These are phyloP conservation scores for Rhodotorula sp. DNA, from an alignment of 1,284 basidiomycete species.

Conservation along the genomic window DNA sequence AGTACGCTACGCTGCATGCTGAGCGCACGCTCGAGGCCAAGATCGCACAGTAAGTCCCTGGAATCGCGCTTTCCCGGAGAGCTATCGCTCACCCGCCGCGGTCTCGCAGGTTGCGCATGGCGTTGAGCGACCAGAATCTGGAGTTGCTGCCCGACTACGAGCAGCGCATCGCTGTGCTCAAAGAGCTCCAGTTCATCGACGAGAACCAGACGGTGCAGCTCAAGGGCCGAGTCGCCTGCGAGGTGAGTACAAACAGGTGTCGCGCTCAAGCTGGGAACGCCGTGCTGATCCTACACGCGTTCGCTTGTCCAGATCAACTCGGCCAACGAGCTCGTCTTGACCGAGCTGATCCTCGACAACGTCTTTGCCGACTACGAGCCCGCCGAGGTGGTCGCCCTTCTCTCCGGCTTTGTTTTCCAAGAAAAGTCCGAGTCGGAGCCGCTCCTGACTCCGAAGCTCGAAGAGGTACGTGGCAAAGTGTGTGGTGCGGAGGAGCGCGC, in stretches of 20 bases:
- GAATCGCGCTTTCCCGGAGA: background rate
- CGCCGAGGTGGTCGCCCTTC: slow-evolving; percentile 93
- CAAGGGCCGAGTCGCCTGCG: slow-evolving; percentile 97
- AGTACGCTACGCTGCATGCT: slow-evolving; percentile 74
- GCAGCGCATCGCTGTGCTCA: slow-evolving; percentile 84
- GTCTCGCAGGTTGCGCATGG: slow-evolving; percentile 60
- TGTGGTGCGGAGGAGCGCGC: background rate
- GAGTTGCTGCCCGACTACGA: slow-evolving; percentile 97
- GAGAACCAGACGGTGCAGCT: slow-evolving; percentile 89
- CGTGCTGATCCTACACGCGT: background rate
- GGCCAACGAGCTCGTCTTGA: slow-evolving; percentile 89
- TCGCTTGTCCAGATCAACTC: slow-evolving; percentile 76
- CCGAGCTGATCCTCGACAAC: slow-evolving; percentile 96
- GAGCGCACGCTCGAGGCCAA: slow-evolving; percentile 70
- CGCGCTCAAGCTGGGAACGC: too few species aligned
- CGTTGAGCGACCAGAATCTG: slow-evolving; percentile 91
- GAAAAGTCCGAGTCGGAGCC: slow-evolving; percentile 92
- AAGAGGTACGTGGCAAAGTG: slow-evolving; percentile 51
- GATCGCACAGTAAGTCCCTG: slow-evolving; percentile 57
- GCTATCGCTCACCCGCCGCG: background rate
- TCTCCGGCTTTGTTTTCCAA: slow-evolving; percentile 95
- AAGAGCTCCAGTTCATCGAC: slow-evolving; percentile 88
- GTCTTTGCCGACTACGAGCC: slow-evolving; percentile 84
- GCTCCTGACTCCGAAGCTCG: slow-evolving; percentile 69
- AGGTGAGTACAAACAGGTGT: slow-evolving; percentile 56